Evolutionary conservation across 352 stramenopile genomes (phyloP).

Genomic region (Phytopythium kandeliae): DNA sequence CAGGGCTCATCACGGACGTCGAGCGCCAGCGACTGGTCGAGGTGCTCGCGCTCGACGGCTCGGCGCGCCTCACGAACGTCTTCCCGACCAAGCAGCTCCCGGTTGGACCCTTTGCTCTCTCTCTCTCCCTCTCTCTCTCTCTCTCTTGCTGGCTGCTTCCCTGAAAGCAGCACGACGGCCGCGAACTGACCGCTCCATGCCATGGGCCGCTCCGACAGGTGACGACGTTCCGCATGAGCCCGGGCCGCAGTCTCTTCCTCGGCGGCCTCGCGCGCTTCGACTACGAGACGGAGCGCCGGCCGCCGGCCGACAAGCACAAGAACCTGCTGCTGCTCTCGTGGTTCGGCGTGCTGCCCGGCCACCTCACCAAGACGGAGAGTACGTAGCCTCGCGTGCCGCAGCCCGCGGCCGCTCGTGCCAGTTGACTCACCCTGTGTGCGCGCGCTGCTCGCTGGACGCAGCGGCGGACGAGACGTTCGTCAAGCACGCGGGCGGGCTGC

Average conservation of each 20-base stretch:
- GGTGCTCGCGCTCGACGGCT: conserved; percentile 59
- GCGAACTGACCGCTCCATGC: too few relatives aligned
- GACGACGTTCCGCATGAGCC: conserved; percentile 60
- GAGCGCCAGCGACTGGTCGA: conserved; percentile 80
- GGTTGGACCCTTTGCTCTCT: conserved; percentile 12
- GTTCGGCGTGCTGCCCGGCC: conserved; percentile 80
- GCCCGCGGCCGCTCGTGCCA: too few relatives aligned
- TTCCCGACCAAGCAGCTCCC: conserved; percentile 73
- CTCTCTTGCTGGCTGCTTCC: background rate
- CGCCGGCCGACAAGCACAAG: conserved; percentile 34
- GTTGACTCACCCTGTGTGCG: too few relatives aligned
- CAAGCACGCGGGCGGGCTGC: conserved; percentile 69
- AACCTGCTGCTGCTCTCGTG: conserved; percentile 71
- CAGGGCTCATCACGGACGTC: conserved; percentile 68
- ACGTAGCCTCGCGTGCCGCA: conserved; percentile 15
- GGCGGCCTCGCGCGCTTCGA: conserved; percentile 71
- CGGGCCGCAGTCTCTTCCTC: conserved; percentile 72
- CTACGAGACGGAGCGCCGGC: conserved; percentile 35
- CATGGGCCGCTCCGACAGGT: conserved; percentile 19
- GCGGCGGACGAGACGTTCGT: conserved; percentile 72
- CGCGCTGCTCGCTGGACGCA: conserved; percentile 6
- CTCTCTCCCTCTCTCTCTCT: background rate
- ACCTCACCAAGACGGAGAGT: conserved; percentile 78
- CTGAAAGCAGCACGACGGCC: too few relatives aligned
- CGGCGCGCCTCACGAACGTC: conserved; percentile 63